A percentile compares a stretch with the other conserved stretches of the same genome.
These are phyloP conservation scores for Yamadazyma diospyri DNA, from an alignment of 1,139 yeast genomes.

Conservation along the genomic window DNA sequence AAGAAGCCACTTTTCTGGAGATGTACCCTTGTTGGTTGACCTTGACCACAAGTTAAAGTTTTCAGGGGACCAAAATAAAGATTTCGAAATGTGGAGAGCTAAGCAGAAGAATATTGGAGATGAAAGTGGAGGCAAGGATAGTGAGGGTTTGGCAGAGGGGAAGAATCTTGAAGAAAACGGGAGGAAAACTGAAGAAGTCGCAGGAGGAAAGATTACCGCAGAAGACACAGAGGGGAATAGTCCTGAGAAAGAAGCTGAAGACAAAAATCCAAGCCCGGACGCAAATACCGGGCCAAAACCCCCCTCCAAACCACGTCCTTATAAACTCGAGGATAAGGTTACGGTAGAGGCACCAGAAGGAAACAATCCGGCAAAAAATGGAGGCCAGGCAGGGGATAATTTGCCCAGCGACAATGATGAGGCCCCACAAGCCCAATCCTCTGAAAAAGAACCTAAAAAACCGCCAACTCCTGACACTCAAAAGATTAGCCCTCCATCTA, in stretches of 20 bases:
- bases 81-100: slow-evolving; percentile 11
- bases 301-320: slow-evolving; percentile 1
- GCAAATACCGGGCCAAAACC: slow-evolving; percentile 2
- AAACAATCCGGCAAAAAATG: neutral
- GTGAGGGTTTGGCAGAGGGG: neutral
- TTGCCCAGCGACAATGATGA: neutral
- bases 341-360: neutral
- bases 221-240: neutral
- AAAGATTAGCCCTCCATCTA: neutral
- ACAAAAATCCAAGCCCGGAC: neutral
- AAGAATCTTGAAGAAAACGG: neutral
- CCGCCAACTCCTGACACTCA: slow-evolving; percentile 1
- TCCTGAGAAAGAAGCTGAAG: neutral
- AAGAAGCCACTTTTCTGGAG: neutral
- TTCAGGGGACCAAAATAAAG: slow-evolving; percentile 4
- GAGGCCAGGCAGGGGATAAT: neutral
- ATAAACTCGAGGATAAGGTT: slow-evolving; percentile 1
- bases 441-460: neutral
- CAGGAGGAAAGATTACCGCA: neutral
- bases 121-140: slow-evolving; percentile 3
- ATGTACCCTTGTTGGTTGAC: slow-evolving; percentile 3
- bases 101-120: slow-evolving; percentile 1
- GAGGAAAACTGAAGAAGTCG: neutral
- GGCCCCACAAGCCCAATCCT: no score
- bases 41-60: slow-evolving; percentile 1